Conservation (phyloP, 805 yeast species). For the Torulaspora indica region DNA sequence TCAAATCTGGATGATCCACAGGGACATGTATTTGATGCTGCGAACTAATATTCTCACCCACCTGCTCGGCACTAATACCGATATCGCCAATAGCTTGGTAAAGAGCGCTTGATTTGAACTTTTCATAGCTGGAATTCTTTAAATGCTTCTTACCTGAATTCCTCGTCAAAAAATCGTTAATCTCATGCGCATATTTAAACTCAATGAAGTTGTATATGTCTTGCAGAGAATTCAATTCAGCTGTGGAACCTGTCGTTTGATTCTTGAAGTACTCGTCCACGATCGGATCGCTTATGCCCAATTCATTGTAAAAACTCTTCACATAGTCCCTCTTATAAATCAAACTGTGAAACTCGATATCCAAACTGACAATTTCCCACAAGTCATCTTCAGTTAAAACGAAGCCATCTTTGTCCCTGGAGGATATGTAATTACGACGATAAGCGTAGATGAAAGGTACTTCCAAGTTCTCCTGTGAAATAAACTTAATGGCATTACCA, state of each 20-base stretch:
- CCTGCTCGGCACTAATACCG: slow-evolving; percentile 74
- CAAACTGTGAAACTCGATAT: slow-evolving; percentile 82
- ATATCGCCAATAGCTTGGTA: slow-evolving; percentile 62
- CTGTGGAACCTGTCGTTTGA: slow-evolving; percentile 52
- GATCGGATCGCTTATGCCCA: slow-evolving; percentile 55
- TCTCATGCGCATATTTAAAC: slow-evolving; percentile 53
- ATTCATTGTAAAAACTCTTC: slow-evolving; percentile 48
- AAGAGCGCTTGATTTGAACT: slow-evolving; percentile 59
- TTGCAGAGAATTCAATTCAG: slow-evolving; percentile 59
- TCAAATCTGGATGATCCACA: slow-evolving; percentile 53
- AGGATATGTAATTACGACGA: slow-evolving; percentile 74
- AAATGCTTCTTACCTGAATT: slow-evolving; percentile 48
- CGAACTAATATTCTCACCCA: slow-evolving; percentile 75
- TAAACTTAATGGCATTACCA: slow-evolving; percentile 60
- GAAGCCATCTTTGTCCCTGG: slow-evolving; percentile 42
- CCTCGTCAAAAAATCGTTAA: slow-evolving; percentile 36
- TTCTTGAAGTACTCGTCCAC: slow-evolving; percentile 51
- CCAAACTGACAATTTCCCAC: slow-evolving; percentile 86
- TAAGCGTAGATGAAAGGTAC: slow-evolving; percentile 95
- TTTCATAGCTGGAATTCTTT: slow-evolving; percentile 58
- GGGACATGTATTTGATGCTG: slow-evolving; percentile 66
- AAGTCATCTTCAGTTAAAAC: slow-evolving; percentile 73
- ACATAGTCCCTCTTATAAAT: slow-evolving; percentile 67
- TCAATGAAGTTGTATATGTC: slow-evolving; percentile 80
- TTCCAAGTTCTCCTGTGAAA: slow-evolving; percentile 74